Evolutionary conservation across 2,329 filamentous ascomycete genomes (phyloP).

Genomic region (Fusarium sp.): DNA sequence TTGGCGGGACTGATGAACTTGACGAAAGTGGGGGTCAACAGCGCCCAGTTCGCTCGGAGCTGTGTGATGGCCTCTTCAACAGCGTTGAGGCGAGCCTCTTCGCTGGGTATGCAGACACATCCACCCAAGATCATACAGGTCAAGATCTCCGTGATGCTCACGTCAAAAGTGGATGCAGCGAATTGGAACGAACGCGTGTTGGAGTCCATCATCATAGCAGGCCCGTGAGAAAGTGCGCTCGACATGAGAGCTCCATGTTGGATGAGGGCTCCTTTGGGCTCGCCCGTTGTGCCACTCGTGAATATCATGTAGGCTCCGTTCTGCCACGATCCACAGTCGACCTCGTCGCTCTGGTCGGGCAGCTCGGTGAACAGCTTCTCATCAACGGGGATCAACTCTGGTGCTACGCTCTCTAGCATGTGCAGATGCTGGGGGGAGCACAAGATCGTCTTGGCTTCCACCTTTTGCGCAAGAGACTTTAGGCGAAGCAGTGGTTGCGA

Average conservation of each 20-base stretch:
- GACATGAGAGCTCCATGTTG: constrained; percentile 31
- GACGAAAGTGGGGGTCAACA: constrained; percentile 31
- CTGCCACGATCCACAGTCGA: constrained; percentile 8
- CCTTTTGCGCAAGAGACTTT: constrained; percentile 20
- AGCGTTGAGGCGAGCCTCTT: constrained; percentile 50
- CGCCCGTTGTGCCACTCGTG: constrained; percentile 29
- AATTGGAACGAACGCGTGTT: constrained; percentile 46
- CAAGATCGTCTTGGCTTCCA: constrained; percentile 25
- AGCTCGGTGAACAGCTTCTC: constrained; percentile 17
- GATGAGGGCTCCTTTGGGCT: constrained; percentile 34
- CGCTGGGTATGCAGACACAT: constrained; percentile 48
- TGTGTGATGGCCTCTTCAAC: constrained; percentile 34
- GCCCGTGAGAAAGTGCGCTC: constrained; percentile 28
- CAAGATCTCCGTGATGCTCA: constrained; percentile 38
- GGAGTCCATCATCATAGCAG: constrained; percentile 36
- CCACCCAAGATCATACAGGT: constrained; percentile 36
- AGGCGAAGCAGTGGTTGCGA: constrained; percentile 30
- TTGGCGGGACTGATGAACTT: constrained; percentile 26
- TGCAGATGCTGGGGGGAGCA: constrained; percentile 32
- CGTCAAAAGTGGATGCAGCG: constrained; percentile 45
- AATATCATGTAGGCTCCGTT: constrained; percentile 38
- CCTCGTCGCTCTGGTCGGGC: neutral
- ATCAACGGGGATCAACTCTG: constrained; percentile 29
- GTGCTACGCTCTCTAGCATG: constrained; percentile 14
- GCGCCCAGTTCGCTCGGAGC: constrained; percentile 33